These are phyloP conservation scores for Ophiocordyceps camponoti-floridani DNA, from an alignment of 2,329 filamentous ascomycete genomes.

Conservation along the genomic window DNA sequence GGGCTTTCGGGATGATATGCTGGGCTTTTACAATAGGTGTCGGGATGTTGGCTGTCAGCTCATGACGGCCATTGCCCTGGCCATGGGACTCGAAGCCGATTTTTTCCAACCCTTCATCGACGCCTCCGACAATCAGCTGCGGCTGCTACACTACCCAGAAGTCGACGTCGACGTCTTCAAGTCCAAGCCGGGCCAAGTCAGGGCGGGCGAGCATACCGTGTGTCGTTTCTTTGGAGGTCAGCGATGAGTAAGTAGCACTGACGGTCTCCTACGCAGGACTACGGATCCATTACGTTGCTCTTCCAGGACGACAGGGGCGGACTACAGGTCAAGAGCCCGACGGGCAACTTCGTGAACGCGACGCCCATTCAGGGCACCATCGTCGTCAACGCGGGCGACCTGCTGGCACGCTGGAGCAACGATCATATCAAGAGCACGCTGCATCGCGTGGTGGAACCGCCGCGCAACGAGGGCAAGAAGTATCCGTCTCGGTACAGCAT, in stretches of 20 bases:
- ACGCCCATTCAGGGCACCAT: conserved; percentile 67
- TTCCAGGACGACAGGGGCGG: conserved; percentile 42
- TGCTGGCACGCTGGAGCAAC: conserved; percentile 79
- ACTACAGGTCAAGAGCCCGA: conserved; percentile 47
- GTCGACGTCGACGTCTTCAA: conserved; percentile 48
- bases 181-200: conserved; percentile 48
- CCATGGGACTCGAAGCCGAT: conserved; percentile 48
- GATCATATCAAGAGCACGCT: conserved; percentile 81
- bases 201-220: conserved; percentile 58
- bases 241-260: too few relatives aligned
- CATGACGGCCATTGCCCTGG: conserved; percentile 74
- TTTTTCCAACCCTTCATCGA: conserved; percentile 68
- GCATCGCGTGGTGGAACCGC: conserved; percentile 79
- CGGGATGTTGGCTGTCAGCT: conserved; percentile 57
- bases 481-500: conserved; percentile 74
- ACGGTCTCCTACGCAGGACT: conserved; percentile 21
- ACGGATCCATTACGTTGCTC: conserved; percentile 41
- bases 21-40: conserved; percentile 56
- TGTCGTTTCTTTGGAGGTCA: too few relatives aligned
- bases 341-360: conserved; percentile 64
- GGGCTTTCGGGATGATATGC: conserved; percentile 56
- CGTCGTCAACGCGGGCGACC: conserved; percentile 77
- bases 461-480: conserved; percentile 31
- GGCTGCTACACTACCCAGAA: conserved; percentile 60
- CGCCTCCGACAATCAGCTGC: conserved; percentile 50